Base-by-base conservation (phyloP, 768 basidiomycete genomes). In the Lactarius deliciosus region DNA sequence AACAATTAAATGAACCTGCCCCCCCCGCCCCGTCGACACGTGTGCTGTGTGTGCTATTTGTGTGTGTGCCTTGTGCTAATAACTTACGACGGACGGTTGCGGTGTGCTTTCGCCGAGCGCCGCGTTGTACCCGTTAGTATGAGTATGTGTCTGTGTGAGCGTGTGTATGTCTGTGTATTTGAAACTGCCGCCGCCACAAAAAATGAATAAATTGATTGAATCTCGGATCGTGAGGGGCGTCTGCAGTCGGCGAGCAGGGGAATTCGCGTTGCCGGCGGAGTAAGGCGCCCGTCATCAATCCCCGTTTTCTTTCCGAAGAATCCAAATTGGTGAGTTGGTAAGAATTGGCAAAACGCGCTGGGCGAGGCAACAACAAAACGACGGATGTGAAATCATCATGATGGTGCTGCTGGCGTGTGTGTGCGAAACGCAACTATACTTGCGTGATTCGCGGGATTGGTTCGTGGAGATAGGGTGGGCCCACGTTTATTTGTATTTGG, bases 381-480 rank as follows among this genome's bases (percentile, higher is more conserved):
- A 18, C 41, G 41, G 41, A 41, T 41, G 41, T 41, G 47, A 50
- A 22, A n/a, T 47, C 9, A 22, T 22, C 10, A 15, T 53, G 50
- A 53, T 53, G 25, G 1, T 34, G 47, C 13, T 25, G 47, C 13
- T 28, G 25, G 22, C 10, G 22, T 2, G 41, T 41, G 15, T 40
- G 16, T 41, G 40, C 40, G 40, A 41, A 41, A 41, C 38, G 3
- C 38, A 40, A 16, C 15, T 3, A n/a, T 25, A n/a, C 50, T 34
- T 59, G 61, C 65, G 65, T 66, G 61, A 61, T 66, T 66, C 65
- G 65, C 65, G 65, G 65, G 25, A 63, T 66, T 50, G 22, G 50
- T 53, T 53, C 5, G 22, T 53, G 65, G 65, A 63, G 61, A 58
- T 66, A 59, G 6, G 10, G 65, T 41, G 65, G 65, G 43, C 11